phyloP scores from a whole-genome alignment of 441 rosid genomes.

The Erodium moschatum region DNA sequence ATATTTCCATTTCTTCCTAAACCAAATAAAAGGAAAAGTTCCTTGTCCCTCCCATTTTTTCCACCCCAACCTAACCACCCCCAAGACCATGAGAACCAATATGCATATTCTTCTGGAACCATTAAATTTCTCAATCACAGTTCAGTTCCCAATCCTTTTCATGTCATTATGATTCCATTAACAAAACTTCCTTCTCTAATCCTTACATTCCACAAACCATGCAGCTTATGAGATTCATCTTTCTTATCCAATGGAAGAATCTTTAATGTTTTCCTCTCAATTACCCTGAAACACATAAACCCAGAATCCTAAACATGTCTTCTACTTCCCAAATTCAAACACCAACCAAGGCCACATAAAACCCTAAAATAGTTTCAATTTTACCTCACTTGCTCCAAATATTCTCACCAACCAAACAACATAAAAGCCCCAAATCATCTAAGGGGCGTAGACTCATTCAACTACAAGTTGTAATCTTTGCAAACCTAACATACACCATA shows the following conservation, averaged over 20 bases:
- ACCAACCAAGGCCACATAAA: not conserved
- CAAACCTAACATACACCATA: not conserved
- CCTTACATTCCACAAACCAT: not conserved
- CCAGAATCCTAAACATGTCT: not conserved
- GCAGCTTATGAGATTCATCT: not conserved
- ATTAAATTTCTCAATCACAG: not conserved
- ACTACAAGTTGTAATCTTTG: not conserved
- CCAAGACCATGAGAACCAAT: not conserved
- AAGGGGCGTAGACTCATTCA: not conserved
- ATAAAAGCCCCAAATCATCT: not conserved
- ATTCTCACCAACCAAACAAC: constrained; percentile 2
- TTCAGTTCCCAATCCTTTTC: not conserved
- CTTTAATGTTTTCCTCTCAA: not conserved
- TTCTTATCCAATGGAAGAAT: not conserved
- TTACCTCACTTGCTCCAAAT: not conserved
- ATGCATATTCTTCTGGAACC: no score
- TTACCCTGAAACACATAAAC: not conserved
- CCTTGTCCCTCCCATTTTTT: no score
- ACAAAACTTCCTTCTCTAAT: not conserved
- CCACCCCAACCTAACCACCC: not conserved
- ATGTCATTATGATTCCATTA: not conserved
- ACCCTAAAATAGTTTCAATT: not conserved
- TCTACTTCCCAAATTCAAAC: not conserved
- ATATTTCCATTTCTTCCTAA: not conserved
- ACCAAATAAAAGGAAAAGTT: no score